Evolutionary conservation across 2,329 filamentous ascomycete species (phyloP).

Genomic region (Venturia pyrina): DNA sequence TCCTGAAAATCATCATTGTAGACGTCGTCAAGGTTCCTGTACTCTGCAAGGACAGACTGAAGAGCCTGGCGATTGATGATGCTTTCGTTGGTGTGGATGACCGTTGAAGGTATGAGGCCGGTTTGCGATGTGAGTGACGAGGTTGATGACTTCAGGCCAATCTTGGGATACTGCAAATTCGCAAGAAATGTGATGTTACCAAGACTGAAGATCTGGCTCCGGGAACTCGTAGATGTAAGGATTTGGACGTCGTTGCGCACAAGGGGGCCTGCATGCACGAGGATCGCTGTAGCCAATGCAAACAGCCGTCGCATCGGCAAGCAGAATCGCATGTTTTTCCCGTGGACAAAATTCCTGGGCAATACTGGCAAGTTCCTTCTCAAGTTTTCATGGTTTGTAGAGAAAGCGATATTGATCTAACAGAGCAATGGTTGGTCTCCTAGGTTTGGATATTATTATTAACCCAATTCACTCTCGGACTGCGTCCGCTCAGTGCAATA

Average conservation of each 20-base stretch:
- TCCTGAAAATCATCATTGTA: neutral
- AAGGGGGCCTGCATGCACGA: neutral
- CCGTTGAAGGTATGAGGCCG: neutral
- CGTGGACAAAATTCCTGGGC: neutral
- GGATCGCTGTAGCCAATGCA: neutral
- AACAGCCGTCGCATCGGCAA: neutral
- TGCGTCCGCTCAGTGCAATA: neutral
- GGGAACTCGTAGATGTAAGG: neutral
- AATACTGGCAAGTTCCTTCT: neutral
- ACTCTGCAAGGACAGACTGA: neutral
- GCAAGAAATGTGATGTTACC: neutral
- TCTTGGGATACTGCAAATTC: neutral
- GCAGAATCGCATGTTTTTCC: neutral
- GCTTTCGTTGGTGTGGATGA: constrained; percentile 5
- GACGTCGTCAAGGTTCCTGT: neutral
- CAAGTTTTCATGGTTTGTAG: neutral
- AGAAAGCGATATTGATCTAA: no score
- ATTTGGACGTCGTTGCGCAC: neutral
- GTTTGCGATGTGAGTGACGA: neutral
- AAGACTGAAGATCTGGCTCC: neutral
- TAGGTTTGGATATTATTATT: neutral
- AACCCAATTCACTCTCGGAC: neutral
- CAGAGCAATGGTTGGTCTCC: neutral
- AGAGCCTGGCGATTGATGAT: neutral
- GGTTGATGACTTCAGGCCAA: neutral